Conservation (phyloP, 1,139 yeast species). For the Saccharomyces pastorianus region DNA sequence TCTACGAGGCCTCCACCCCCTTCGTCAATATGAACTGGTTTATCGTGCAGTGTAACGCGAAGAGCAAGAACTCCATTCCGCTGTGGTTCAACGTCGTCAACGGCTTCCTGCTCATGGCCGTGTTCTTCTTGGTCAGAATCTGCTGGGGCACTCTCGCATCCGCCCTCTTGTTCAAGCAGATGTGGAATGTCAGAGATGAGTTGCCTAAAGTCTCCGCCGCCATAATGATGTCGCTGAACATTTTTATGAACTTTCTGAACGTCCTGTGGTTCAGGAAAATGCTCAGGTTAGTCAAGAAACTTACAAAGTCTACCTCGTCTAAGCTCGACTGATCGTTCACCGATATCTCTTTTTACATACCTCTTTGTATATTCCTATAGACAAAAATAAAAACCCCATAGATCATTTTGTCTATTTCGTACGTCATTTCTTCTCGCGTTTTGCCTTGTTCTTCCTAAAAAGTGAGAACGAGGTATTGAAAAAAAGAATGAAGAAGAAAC, state of each 20-base stretch:
- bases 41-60: slow-evolving; percentile 58
- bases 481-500: too few species aligned
- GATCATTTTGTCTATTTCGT: too few species aligned
- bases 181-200: slow-evolving; percentile 34
- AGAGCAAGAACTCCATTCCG: slow-evolving; percentile 35
- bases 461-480: too few species aligned
- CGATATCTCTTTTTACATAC: too few species aligned
- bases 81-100: slow-evolving; percentile 52
- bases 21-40: slow-evolving; percentile 92
- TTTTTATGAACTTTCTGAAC: slow-evolving; percentile 59
- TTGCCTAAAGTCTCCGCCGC: slow-evolving; percentile 40
- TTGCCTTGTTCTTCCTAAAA: too few species aligned
- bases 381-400: too few species aligned
- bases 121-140: slow-evolving; percentile 73
- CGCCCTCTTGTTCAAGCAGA: slow-evolving; percentile 27
- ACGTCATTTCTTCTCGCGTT: too few species aligned
- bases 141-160: slow-evolving; percentile 84
- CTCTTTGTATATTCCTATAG: too few species aligned
- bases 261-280: slow-evolving; percentile 64
- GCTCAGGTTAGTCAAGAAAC: slow-evolving; percentile 64
- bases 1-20: slow-evolving; percentile 89
- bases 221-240: slow-evolving; percentile 50
- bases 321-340: too few species aligned
- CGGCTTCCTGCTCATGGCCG: slow-evolving; percentile 59
- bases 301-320: slow-evolving; percentile 13